These are phyloP conservation scores for Suillus clintonianus DNA, from an alignment of 768 basidiomycete species.

Conservation along the genomic window DNA sequence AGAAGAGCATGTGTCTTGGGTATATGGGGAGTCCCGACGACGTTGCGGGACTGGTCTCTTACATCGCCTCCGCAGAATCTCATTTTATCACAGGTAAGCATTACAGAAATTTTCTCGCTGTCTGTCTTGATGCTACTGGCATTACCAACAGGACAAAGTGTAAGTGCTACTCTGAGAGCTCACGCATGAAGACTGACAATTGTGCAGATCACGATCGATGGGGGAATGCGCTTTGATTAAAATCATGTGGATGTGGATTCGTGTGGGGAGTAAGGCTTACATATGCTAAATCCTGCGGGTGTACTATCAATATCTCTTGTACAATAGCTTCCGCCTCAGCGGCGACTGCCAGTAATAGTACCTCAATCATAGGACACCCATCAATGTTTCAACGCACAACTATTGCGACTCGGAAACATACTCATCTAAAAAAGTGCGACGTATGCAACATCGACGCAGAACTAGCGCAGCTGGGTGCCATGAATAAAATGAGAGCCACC, in stretches of 20 bases:
- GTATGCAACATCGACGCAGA: neutral
- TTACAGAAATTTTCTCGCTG: neutral
- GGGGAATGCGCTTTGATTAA: constrained; percentile 4
- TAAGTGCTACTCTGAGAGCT: neutral
- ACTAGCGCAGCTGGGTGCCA: constrained; percentile 27
- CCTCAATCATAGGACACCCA: too few species aligned
- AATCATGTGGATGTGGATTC: neutral
- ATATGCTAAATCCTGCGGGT: neutral
- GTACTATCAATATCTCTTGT: neutral
- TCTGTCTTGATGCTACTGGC: neutral
- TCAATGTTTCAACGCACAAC: too few species aligned
- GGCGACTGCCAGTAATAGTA: too few species aligned
- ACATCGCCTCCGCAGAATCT: constrained; percentile 27
- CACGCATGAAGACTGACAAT: neutral
- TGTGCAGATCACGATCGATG: constrained; percentile 6
- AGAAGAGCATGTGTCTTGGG: constrained; percentile 6
- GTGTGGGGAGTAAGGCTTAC: too few species aligned
- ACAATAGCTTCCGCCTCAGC: neutral
- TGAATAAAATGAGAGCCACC: constrained; percentile 47
- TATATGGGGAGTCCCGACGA: constrained; percentile 18
- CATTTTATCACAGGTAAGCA: constrained; percentile 30
- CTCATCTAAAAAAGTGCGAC: neutral
- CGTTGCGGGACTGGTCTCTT: constrained; percentile 29
- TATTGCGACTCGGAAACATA: neutral
- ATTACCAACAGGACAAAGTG: neutral